These are phyloP conservation scores for Senna tora DNA, from an alignment of 306 rosid genomes.

Conservation along the genomic window DNA sequence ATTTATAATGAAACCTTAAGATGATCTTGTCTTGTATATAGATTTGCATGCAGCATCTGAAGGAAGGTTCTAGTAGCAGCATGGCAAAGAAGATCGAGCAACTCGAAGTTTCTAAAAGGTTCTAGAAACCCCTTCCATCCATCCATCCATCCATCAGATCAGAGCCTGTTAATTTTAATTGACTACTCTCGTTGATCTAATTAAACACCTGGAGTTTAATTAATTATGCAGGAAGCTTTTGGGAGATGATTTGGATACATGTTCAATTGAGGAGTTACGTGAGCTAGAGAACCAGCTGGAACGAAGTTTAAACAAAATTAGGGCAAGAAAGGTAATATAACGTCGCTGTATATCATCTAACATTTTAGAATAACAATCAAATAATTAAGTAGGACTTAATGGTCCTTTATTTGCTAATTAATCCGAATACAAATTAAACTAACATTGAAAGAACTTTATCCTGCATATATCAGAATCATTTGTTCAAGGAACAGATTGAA, in stretches of 20 bases:
- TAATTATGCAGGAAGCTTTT: conserved; percentile 62
- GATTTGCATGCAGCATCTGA: neutral
- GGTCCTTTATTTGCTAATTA: neutral
- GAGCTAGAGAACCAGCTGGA: conserved; percentile 72
- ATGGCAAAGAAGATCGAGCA: conserved; percentile 62
- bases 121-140: too few species aligned
- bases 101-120: conserved; percentile 71
- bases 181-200: too few species aligned
- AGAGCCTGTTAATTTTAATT: too few species aligned
- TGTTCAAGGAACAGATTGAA: conserved; percentile 64
- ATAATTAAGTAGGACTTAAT: neutral
- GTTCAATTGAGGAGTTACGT: conserved; percentile 63
- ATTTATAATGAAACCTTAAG: too few species aligned
- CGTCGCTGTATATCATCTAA: neutral
- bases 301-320: conserved; percentile 69
- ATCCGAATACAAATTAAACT: conserved; percentile 4
- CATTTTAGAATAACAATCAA: neutral
- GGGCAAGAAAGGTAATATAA: conserved; percentile 74
- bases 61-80: conserved; percentile 9
- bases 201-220: conserved; percentile 6
- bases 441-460: conserved; percentile 34
- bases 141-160: too few species aligned
- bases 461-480: conserved; percentile 57
- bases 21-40: too few species aligned
- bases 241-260: conserved; percentile 71